These are phyloP conservation scores for Penicillium sp. DNA, from an alignment of 2,329 filamentous ascomycete species.

Conservation along the genomic window DNA sequence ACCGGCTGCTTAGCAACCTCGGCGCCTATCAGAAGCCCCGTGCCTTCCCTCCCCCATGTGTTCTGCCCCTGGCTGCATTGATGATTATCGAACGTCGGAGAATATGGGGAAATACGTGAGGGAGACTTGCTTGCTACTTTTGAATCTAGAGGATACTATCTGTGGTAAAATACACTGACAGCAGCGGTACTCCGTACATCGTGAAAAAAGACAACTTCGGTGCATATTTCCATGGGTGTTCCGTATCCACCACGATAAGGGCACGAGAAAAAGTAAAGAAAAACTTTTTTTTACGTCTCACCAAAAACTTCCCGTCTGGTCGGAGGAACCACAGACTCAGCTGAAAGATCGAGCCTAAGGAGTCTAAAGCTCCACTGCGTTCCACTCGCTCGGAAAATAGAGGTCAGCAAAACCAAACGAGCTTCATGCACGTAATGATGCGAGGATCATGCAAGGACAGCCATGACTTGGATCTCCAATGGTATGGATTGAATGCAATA, in stretches of 20 bases:
- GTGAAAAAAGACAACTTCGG: conserved; percentile 8
- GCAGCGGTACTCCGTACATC: too few species aligned
- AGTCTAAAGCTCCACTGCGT: conserved; percentile 22
- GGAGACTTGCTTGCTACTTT: background rate
- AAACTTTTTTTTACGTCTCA: conserved; percentile 13
- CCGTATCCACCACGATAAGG: conserved; percentile 14
- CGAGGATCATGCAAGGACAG: conserved; percentile 17
- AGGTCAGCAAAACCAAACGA: conserved; percentile 21
- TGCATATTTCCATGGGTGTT: conserved; percentile 22
- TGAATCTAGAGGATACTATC: background rate
- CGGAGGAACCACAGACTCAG: conserved; percentile 9
- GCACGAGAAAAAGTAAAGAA: conserved; percentile 5
- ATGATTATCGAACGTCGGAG: background rate
- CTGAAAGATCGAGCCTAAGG: conserved; percentile 32
- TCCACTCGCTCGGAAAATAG: conserved; percentile 32
- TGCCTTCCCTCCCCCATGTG: conserved; percentile 7
- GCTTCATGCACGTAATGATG: conserved; percentile 24
- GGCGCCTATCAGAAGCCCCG: conserved; percentile 29
- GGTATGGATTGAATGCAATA: conserved; percentile 7
- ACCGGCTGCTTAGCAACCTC: conserved; percentile 30
- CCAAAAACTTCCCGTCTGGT: conserved; percentile 20
- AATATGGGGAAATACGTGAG: conserved; percentile 3
- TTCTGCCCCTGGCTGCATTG: conserved; percentile 1
- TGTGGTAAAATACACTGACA: too few species aligned
- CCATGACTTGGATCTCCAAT: conserved; percentile 9